phyloP scores from a whole-genome alignment of 164 flowering plant genomes.

The Protea cynaroides region DNA sequence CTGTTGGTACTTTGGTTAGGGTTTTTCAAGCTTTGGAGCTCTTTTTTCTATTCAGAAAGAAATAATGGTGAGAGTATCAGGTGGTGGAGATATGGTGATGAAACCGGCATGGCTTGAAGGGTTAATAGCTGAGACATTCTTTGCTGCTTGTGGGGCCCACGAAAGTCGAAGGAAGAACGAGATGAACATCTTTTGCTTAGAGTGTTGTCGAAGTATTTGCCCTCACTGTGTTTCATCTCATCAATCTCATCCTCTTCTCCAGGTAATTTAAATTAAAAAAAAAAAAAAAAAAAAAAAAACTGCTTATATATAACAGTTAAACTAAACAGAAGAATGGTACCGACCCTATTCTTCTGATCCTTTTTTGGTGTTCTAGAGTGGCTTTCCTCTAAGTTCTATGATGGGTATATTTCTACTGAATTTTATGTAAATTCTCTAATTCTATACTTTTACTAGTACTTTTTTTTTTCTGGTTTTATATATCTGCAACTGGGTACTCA shows the following conservation, averaged over 20 bases:
- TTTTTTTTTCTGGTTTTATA: neutral
- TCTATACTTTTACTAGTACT: neutral
- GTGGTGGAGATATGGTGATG: constrained; percentile 7
- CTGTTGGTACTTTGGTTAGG: neutral
- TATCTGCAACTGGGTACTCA: neutral
- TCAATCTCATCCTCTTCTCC: constrained; percentile 35
- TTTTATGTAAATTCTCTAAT: neutral
- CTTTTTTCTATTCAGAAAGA: no score
- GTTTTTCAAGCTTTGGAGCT: neutral
- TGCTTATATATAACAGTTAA: no score
- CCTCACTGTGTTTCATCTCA: constrained; percentile 44
- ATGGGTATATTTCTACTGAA: neutral
- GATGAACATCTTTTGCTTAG: constrained; percentile 49
- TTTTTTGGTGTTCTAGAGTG: neutral
- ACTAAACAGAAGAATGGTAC: neutral
- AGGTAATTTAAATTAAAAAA: constrained; percentile 15
- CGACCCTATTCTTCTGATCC: neutral
- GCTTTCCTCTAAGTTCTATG: no score
- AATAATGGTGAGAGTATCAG: neutral
- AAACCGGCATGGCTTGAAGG: constrained; percentile 34
- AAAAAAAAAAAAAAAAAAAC: no score
- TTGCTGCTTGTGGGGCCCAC: constrained; percentile 30
- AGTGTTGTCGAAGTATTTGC: constrained; percentile 46
- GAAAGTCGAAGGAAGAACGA: constrained; percentile 40
- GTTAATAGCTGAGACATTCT: constrained; percentile 34